Evolutionary conservation across 2,329 filamentous ascomycete genomes (phyloP), one percentile per base, ranked within the genome.

Genomic region (Aureobasidium pullulans): DNA sequence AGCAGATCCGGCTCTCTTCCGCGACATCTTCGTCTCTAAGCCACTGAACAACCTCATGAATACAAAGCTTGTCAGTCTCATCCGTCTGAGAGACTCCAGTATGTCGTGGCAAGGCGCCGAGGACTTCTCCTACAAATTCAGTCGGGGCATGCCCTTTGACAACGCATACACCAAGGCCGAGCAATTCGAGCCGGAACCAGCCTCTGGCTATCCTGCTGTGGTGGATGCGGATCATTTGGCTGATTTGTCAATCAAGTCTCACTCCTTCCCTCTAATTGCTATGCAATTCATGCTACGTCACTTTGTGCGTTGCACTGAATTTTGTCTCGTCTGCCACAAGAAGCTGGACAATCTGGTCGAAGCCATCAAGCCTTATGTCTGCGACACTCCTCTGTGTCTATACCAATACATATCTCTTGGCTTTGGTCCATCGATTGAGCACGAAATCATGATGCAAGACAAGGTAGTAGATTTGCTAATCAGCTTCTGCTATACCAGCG

Each of bases 391-490:
- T 1, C 77, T 96, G 3, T 96, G 92, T 67, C 76, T 96, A 4
- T 96, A 89, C 67, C 92, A 96, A 68, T 96, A 94, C 73, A 88
- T 96, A 79, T 80, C 83, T 15, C 77, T 95, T n/a, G 90, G 90
- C 0, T 86, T 96, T 67, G 92, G 91, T 0, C 88, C 89, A 1
- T 90, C 84, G 66, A 84, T 96, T 59, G 91, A 96, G 69, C 85
- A 92, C 68, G 90, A 96, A 68, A 88, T 96, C 23, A 68, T 88
- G 29, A 82, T 83, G 11, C 88, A 92, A 68, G 89, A 90, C 1
- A 84, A 85, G 59, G 90, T 96, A 0, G 88, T 96, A 11, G 92
- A 96, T 68, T 78, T 96, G 1, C 79, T 96, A 0, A 74, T 95
- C 48, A 92, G 85, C 71, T 89, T 96, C 68, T 92, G 90, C 70